phyloP scores from a whole-genome alignment of 495 filamentous ascomycete genomes.

The Extremus antarcticus region DNA sequence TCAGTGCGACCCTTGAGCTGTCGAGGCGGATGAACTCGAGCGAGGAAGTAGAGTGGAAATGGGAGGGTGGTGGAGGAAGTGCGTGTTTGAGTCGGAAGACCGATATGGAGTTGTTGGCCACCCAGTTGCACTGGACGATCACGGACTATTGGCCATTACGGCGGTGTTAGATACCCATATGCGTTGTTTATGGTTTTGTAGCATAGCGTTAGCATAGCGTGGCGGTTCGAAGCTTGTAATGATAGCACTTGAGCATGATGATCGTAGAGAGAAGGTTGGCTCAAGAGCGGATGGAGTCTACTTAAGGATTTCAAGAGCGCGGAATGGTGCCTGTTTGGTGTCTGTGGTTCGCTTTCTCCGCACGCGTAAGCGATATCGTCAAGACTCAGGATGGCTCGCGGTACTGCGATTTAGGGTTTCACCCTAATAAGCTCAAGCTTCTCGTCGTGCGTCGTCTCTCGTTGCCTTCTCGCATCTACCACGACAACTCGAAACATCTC shows the following conservation, averaged over 20 bases:
- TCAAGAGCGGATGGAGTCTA: neutral
- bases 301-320: too few species aligned
- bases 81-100: neutral
- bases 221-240: too few species aligned
- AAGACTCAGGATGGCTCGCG: too few species aligned
- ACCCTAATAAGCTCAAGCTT: too few species aligned
- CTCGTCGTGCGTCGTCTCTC: too few species aligned
- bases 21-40: neutral
- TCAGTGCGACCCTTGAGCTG: neutral
- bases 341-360: too few species aligned
- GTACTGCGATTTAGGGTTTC: too few species aligned
- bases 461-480: neutral
- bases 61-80: neutral
- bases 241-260: too few species aligned
- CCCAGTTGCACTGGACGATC: neutral
- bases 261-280: neutral
- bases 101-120: neutral
- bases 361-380: too few species aligned
- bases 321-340: too few species aligned
- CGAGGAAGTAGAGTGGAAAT: neutral
- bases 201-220: too few species aligned
- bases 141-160: neutral
- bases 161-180: neutral
- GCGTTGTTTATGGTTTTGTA: neutral
- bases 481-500: too few species aligned